Evolutionary conservation across 805 yeast species (phyloP), one percentile per base, ranked within the genome.

Genomic region (Wickerhamiella australiensis): DNA sequence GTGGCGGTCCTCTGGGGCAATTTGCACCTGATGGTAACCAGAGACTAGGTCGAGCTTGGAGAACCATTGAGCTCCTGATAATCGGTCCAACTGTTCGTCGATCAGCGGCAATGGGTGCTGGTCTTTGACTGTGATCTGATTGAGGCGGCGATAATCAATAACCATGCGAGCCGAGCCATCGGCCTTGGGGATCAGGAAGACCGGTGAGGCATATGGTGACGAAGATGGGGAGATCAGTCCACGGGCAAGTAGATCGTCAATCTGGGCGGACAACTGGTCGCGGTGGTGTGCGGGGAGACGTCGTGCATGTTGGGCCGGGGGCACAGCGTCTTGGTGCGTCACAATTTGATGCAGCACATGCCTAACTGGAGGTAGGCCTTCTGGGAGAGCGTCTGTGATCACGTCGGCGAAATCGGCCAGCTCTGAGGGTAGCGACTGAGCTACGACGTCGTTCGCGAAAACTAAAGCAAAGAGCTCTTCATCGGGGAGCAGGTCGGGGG

Each of bases 31-130:
- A 6, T 21, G 25, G 20, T 43, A 43, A 3, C 47, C 47, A 6
- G 47, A 43, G 13, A 31, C 11, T 7, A 43, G 47, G 26, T 31
- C 47, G 4, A 43, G 18, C 17, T 29, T 31, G 26, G 40, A 15
- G 20, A 43, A 31, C 13, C 6, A 8, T 9, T 21, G 22, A 5
- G 47, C 47, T 9, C 20, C 15, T 17, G 17, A n/a, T 15, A 43
- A 12, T 4, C 18, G 38, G 18, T 43, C 38, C 5, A 43, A 17
- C 15, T 15, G 29, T 5, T 31, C 40, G 29, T 43, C 47, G 18
- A 43, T 43, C 22, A 20, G 26, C 11, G 47, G 47, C 20, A 43
- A 8, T 7, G 47, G 47, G n/a, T 20, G n/a, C 8, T 22, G 47
- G 25, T 42, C 46, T 15, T 11, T 9, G 12, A 9, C 37, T 5